phyloP scores from a whole-genome alignment of 1,284 basidiomycete species.

The Austroboletus novae-zelandiae region DNA sequence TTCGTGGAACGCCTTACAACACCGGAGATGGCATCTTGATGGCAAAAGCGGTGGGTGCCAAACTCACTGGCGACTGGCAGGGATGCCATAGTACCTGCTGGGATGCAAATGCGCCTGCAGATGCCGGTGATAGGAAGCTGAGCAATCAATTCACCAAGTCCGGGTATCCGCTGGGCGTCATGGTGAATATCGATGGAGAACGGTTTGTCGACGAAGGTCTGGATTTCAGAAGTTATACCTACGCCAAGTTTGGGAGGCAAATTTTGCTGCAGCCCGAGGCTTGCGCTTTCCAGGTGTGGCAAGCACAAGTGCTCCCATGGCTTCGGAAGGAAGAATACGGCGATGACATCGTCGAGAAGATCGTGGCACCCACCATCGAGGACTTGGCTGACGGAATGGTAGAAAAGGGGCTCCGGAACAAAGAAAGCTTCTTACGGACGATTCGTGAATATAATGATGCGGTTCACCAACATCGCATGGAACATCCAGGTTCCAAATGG shows the following conservation, averaged over 20 bases:
- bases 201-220: conserved; percentile 70
- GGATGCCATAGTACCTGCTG: conserved; percentile 70
- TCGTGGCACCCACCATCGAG: conserved; percentile 47
- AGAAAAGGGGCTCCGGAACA: conserved; percentile 45
- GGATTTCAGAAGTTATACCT: conserved; percentile 70
- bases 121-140: conserved; percentile 51
- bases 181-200: conserved; percentile 55
- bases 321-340: conserved; percentile 64
- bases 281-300: conserved; percentile 64
- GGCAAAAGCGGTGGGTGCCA: conserved; percentile 52
- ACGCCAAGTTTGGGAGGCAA: conserved; percentile 61
- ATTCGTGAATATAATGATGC: conserved; percentile 52
- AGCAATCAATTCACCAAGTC: conserved; percentile 73
- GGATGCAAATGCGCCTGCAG: conserved; percentile 58
- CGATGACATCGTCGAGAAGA: conserved; percentile 54
- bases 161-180: conserved; percentile 67
- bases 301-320: conserved; percentile 40
- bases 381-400: conserved; percentile 49
- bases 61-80: conserved; percentile 54
- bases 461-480: conserved; percentile 36
- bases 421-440: conserved; percentile 43
- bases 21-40: conserved; percentile 59
- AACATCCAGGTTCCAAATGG: conserved; percentile 42
- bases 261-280: conserved; percentile 58
- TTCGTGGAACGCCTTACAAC: conserved; percentile 69